Evolutionary conservation across 2,329 filamentous ascomycete species (phyloP).

Genomic region (Penicillium occitanis): DNA sequence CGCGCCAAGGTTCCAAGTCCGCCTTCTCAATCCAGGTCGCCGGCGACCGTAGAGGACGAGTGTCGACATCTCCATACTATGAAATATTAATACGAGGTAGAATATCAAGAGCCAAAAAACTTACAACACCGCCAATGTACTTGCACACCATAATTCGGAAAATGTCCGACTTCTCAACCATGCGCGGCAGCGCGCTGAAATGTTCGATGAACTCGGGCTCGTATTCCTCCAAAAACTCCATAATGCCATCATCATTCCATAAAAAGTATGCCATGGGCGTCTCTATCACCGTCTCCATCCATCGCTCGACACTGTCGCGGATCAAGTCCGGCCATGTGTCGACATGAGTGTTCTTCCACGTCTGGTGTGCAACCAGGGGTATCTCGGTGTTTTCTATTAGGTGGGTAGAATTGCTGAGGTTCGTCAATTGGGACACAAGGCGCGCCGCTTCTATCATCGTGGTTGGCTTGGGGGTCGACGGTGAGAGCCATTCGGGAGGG

Average conservation of each 20-base stretch:
- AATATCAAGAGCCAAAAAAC: background rate
- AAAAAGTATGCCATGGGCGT: slow-evolving; percentile 35
- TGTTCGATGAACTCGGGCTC: slow-evolving; percentile 27
- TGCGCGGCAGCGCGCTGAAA: slow-evolving; percentile 28
- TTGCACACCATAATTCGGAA: slow-evolving; percentile 36
- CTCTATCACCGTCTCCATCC: slow-evolving; percentile 28
- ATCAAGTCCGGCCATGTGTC: slow-evolving; percentile 30
- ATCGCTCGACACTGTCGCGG: slow-evolving; percentile 30
- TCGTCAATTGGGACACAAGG: slow-evolving; percentile 26
- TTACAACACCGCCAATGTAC: slow-evolving; percentile 27
- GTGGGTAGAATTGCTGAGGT: slow-evolving; percentile 17
- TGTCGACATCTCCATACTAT: slow-evolving; percentile 37
- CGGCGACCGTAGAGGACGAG: slow-evolving; percentile 31
- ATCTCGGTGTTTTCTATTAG: slow-evolving; percentile 30
- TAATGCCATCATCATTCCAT: slow-evolving; percentile 36
- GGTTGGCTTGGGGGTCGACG: slow-evolving; percentile 20
- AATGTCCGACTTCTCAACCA: slow-evolving; percentile 34
- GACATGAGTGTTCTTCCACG: slow-evolving; percentile 32
- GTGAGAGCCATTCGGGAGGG: slow-evolving; percentile 20
- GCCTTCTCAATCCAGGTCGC: slow-evolving; percentile 28
- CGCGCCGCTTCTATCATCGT: slow-evolving; percentile 32
- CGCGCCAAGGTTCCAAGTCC: slow-evolving; percentile 32
- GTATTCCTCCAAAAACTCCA: slow-evolving; percentile 29
- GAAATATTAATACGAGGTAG: background rate
- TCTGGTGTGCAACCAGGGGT: slow-evolving; percentile 36